phyloP scores from a whole-genome alignment of 768 basidiomycete genomes.

The Butyriboletus loyo region DNA sequence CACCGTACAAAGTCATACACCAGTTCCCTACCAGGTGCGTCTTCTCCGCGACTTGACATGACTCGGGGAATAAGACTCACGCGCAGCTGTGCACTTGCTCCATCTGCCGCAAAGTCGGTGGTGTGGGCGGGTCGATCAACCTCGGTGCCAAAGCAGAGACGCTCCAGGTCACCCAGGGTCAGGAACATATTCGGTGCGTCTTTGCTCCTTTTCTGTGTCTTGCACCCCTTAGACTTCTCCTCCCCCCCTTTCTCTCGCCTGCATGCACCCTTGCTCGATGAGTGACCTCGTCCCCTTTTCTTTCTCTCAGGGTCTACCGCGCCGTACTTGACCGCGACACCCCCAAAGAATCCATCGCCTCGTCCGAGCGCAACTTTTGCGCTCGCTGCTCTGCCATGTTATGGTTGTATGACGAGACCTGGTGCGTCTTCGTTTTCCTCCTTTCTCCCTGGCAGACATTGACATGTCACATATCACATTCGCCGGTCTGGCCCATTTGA shows the following conservation, averaged over 20 bases:
- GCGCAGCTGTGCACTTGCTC: constrained; percentile 59
- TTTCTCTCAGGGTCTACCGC: constrained; percentile 49
- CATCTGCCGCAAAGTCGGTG: constrained; percentile 70
- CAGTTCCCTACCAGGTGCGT: constrained; percentile 60
- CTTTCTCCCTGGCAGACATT: too few species aligned
- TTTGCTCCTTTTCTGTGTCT: neutral
- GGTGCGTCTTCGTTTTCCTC: constrained; percentile 34
- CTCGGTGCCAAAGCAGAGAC: constrained; percentile 55
- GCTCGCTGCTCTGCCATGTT: constrained; percentile 62
- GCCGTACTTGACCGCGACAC: constrained; percentile 60
- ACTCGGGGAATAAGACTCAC: neutral
- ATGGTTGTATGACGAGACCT: constrained; percentile 57
- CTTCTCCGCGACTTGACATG: neutral
- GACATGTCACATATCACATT: too few species aligned
- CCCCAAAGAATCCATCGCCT: constrained; percentile 41
- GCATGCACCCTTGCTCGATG: neutral
- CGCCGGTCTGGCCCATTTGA: too few species aligned
- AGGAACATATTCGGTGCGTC: constrained; percentile 50
- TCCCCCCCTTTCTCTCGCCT: neutral
- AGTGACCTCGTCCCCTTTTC: neutral
- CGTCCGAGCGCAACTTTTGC: constrained; percentile 64
- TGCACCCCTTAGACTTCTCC: too few species aligned
- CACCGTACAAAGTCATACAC: constrained; percentile 44
- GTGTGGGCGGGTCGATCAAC: constrained; percentile 62
- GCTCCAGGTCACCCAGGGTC: constrained; percentile 48